Evolutionary conservation across 805 yeast species (phyloP).

Genomic region (Aciculoconidium aculeatum): DNA sequence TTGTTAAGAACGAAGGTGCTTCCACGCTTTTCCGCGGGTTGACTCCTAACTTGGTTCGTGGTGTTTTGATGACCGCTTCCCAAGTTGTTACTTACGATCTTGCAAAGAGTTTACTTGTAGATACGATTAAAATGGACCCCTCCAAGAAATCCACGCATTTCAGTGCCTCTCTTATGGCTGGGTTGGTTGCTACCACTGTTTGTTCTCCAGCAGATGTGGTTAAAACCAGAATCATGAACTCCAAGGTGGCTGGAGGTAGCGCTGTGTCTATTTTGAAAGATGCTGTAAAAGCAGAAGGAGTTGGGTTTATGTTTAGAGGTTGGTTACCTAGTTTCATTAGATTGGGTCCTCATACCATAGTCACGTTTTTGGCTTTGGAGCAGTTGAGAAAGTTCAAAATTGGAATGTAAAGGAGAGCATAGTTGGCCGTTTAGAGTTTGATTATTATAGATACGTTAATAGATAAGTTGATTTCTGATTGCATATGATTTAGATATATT

Average conservation of each 20-base stretch:
- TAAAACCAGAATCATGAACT: slow-evolving; percentile 83
- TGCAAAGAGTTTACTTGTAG: slow-evolving; percentile 57
- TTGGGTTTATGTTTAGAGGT: slow-evolving; percentile 79
- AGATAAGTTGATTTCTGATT: too few species aligned
- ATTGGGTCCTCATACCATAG: slow-evolving; percentile 75
- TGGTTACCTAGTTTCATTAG: slow-evolving; percentile 87
- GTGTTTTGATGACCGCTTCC: slow-evolving; percentile 83
- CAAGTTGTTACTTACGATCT: slow-evolving; percentile 86
- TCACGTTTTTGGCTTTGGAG: slow-evolving; percentile 63
- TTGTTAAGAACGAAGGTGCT: slow-evolving; percentile 55
- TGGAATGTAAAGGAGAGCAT: slow-evolving; percentile 37
- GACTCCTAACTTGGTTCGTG: slow-evolving; percentile 72
- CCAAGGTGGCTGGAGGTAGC: slow-evolving; percentile 36
- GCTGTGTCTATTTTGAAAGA: slow-evolving; percentile 45
- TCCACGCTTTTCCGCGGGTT: slow-evolving; percentile 64
- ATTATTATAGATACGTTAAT: too few species aligned
- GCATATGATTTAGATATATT: too few species aligned
- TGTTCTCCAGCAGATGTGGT: slow-evolving; percentile 92
- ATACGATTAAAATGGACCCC: slow-evolving; percentile 46
- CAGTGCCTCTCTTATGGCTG: slow-evolving; percentile 72
- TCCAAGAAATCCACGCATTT: slow-evolving; percentile 67
- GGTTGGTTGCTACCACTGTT: slow-evolving; percentile 83
- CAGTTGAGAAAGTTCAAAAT: slow-evolving; percentile 51
- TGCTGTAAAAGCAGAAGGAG: slow-evolving; percentile 67
- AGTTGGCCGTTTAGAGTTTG: too few species aligned